These are phyloP conservation scores for Blumeria hordei DNA, from an alignment of 2,329 filamentous ascomycete species.

Conservation along the genomic window DNA sequence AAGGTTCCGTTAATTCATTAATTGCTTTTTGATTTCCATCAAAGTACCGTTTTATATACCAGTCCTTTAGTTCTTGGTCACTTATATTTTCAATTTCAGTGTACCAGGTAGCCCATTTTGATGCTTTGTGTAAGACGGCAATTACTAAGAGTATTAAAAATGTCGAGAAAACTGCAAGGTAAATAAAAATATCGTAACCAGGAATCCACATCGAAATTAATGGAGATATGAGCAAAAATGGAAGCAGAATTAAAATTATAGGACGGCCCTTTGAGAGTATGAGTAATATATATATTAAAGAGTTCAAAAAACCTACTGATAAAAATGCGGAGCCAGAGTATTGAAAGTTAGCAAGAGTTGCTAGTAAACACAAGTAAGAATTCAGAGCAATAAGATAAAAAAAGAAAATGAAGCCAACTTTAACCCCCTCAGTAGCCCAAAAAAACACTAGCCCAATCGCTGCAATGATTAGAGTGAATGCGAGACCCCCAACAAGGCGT, in stretches of 20 bases:
- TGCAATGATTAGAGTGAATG: conserved; percentile 4
- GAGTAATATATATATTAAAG: not conserved
- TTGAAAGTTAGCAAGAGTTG: conserved; percentile 6
- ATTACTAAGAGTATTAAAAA: conserved; percentile 4
- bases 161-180: conserved; percentile 4
- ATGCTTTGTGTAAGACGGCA: conserved; percentile 3
- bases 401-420: conserved; percentile 4
- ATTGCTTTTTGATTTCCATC: conserved; percentile 4
- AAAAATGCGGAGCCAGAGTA: conserved; percentile 6
- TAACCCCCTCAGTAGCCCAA: conserved; percentile 1
- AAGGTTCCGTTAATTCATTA: conserved; percentile 5
- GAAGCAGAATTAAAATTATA: conserved; percentile 4
- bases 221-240: conserved; percentile 6
- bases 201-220: conserved; percentile 4
- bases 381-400: conserved; percentile 5
- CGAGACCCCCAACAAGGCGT: conserved; percentile 4
- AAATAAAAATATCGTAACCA: conserved; percentile 3
- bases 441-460: conserved; percentile 3
- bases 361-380: conserved; percentile 4
- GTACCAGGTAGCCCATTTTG: conserved; percentile 6
- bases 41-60: conserved; percentile 4
- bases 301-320: conserved; percentile 1
- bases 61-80: conserved; percentile 4
- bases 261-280: conserved; percentile 2
- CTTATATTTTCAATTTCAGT: conserved; percentile 2